A percentile compares a stretch with the other conserved stretches of the same genome.
Evolutionary conservation across 495 filamentous ascomycete species (phyloP).

Genomic region (Neurospora tetraspora): DNA sequence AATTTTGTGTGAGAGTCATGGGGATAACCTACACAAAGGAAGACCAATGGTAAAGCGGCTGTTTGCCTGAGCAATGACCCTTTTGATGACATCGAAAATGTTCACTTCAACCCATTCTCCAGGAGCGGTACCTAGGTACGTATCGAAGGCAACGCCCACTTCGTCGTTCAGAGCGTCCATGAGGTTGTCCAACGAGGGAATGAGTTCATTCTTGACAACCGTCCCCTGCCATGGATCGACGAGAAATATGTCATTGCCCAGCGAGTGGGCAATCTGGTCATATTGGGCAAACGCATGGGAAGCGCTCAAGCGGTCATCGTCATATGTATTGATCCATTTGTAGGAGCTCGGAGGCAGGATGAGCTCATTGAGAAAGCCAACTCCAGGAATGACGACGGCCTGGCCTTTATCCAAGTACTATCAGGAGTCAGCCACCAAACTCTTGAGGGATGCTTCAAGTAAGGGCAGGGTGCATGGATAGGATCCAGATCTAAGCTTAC

Average conservation of each 20-base stretch:
- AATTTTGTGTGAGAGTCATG: no score
- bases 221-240: constrained; percentile 8
- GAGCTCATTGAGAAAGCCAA: constrained; percentile 24
- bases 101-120: constrained; percentile 7
- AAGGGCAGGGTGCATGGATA: neutral
- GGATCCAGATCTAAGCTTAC: constrained; percentile 3
- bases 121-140: constrained; percentile 9
- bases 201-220: constrained; percentile 16
- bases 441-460: neutral
- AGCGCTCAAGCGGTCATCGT: constrained; percentile 9
- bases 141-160: constrained; percentile 11
- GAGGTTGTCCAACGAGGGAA: constrained; percentile 9
- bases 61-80: constrained; percentile 22
- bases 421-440: neutral
- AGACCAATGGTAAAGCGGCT: constrained; percentile 31
- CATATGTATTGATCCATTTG: constrained; percentile 13
- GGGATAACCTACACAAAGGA: constrained; percentile 4
- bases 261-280: constrained; percentile 7
- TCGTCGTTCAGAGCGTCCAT: constrained; percentile 12
- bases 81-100: constrained; percentile 22
- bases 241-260: constrained; percentile 5
- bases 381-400: constrained; percentile 25
- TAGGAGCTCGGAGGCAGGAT: constrained; percentile 15
- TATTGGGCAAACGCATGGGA: constrained; percentile 1
- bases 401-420: constrained; percentile 25